phyloP scores from a whole-genome alignment of 2,329 filamentous ascomycete genomes.

The Pochonia chlamydosporia region DNA sequence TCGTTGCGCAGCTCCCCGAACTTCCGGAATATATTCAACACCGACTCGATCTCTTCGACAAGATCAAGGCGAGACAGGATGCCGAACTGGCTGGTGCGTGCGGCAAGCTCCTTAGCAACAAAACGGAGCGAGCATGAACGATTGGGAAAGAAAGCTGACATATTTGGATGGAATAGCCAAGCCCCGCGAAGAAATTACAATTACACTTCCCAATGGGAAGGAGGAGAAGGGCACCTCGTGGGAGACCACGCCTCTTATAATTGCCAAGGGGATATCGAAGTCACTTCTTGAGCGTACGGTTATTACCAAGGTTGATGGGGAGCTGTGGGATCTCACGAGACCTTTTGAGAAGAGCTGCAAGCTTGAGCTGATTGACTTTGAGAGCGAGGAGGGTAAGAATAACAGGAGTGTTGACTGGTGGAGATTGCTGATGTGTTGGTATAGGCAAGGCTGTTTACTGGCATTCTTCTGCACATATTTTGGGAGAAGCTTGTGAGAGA shows the following conservation, averaged over 20 bases:
- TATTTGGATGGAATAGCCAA: constrained; percentile 33
- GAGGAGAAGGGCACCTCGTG: constrained; percentile 72
- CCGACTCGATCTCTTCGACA: constrained; percentile 81
- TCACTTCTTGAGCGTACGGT: constrained; percentile 81
- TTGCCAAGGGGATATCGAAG: constrained; percentile 77
- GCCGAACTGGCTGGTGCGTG: constrained; percentile 55
- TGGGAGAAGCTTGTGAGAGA: constrained; percentile 91
- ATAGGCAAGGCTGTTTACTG: constrained; percentile 89
- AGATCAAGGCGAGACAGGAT: constrained; percentile 77
- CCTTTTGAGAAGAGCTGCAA: constrained; percentile 84
- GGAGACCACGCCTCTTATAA: constrained; percentile 81
- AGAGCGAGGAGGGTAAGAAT: constrained; percentile 35
- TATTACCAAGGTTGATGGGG: constrained; percentile 76
- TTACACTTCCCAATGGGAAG: constrained; percentile 69
- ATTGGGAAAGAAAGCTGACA: not conserved
- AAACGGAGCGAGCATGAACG: not conserved
- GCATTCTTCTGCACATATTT: constrained; percentile 91
- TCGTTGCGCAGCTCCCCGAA: constrained; percentile 28
- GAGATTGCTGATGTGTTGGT: constrained; percentile 7
- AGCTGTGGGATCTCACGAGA: constrained; percentile 87
- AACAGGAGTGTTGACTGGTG: too few species aligned
- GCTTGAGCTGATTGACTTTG: constrained; percentile 80
- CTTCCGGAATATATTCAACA: constrained; percentile 74
- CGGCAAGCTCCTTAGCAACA: not conserved
- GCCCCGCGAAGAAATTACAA: constrained; percentile 66